Conservation (phyloP, 192 early-diverging fungal genomes). For the Backusella tarrabulga region DNA sequence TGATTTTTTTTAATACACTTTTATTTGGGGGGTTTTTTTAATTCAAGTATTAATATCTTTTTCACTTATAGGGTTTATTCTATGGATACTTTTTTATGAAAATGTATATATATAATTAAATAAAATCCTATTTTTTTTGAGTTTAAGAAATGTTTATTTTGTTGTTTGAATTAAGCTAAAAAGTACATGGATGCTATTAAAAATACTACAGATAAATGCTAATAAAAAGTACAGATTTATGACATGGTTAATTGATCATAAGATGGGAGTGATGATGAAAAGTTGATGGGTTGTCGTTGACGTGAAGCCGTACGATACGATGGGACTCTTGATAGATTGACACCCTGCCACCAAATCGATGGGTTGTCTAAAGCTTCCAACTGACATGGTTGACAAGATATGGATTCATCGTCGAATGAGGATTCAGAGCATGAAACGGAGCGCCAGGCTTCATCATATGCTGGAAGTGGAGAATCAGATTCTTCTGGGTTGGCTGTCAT, state of each 20-base stretch:
- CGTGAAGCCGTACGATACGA: constrained; percentile 17
- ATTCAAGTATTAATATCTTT: neutral
- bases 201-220: neutral
- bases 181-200: no score
- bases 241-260: constrained; percentile 1
- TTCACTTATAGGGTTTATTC: neutral
- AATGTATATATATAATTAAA: no score
- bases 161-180: no score
- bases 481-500: neutral
- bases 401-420: neutral
- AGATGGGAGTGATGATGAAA: constrained; percentile 9
- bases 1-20: neutral
- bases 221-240: neutral
- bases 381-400: neutral
- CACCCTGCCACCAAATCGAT: constrained; percentile 22
- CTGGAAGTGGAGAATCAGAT: constrained; percentile 14
- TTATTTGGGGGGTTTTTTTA: no score
- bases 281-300: neutral
- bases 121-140: no score
- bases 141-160: no score
- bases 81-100: no score
- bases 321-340: constrained; percentile 23
- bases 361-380: neutral
- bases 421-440: constrained; percentile 11
- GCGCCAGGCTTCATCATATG: constrained; percentile 31